Base-by-base conservation (phyloP, 164 flowering plant genomes). In the Liriodendron chinense region DNA sequence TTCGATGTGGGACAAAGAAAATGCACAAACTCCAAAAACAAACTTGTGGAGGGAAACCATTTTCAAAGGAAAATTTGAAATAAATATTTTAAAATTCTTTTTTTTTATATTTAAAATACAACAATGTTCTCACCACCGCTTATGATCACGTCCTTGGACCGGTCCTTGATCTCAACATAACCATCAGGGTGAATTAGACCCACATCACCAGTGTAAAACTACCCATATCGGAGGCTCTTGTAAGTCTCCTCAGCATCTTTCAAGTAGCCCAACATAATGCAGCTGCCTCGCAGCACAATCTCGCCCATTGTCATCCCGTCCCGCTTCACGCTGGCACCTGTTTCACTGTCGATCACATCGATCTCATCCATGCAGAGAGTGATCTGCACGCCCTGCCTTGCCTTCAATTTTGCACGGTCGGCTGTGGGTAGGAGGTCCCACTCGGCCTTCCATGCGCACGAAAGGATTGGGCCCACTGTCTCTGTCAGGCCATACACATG, bases 81-180 rank as follows among this genome's bases (percentile, higher is more conserved):
- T n/a, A n/a, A n/a, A n/a, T n/a, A n/a, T n/a, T n/a, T n/a, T n/a
- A n/a, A n/a, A n/a, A n/a, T n/a, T n/a, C n/a, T n/a, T n/a, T n/a
- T n/a, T n/a, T n/a, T n/a, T n/a, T n/a, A n/a, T n/a, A n/a, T n/a
- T n/a, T n/a, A n/a, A n/a, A n/a, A n/a, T n/a, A n/a, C n/a, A n/a
- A n/a, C n/a, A n/a, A 94, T 89, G 78, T 94, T 94, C 68, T 93
- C 98, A 0, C 97, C 98, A 0, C 98, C 98, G 5, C 94, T 88
- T 9, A 94, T 92, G 72, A 94, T 94, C 75, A 94, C 91, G 69
- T 94, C 98, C 72, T 94, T 93, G 0, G 87, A 86, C 72, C 97
- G 64, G 80, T 94, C 98, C 80, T 90, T 95, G 78, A 95, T 92
- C 71, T 95, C 96, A 34, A 95, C 0, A 75, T 95, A 93, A 68